Conservation (phyloP, 2,329 filamentous ascomycete species). For the Clarireedia monteithiana region DNA sequence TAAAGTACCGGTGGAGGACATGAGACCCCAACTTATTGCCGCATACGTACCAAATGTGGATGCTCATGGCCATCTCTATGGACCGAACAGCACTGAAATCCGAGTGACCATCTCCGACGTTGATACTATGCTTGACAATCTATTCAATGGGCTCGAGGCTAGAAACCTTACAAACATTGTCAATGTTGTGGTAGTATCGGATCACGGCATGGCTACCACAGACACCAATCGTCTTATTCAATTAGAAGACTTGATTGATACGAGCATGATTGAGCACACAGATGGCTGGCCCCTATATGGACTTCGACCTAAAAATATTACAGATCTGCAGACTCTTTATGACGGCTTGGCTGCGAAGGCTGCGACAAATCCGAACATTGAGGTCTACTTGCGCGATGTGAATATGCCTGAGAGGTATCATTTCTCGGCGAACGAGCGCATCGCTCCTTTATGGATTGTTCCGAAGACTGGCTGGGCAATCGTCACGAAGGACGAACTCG, state of each 20-base stretch:
- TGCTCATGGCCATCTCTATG: conserved; percentile 75
- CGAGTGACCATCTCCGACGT: conserved; percentile 67
- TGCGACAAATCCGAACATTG: conserved; percentile 59
- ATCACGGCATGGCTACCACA: conserved; percentile 97
- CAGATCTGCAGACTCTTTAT: conserved; percentile 62
- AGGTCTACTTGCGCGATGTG: conserved; percentile 78
- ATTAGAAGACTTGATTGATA: conserved; percentile 80
- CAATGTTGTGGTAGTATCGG: conserved; percentile 92
- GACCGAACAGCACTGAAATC: conserved; percentile 93
- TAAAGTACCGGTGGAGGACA: conserved; percentile 39
- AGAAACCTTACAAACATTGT: conserved; percentile 85
- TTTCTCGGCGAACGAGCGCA: conserved; percentile 79
- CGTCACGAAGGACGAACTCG: conserved; percentile 70
- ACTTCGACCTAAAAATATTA: conserved; percentile 66
- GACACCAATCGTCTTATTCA: conserved; percentile 74
- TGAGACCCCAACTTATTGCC: conserved; percentile 82
- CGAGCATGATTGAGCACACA: conserved; percentile 67
- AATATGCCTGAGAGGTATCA: conserved; percentile 93
- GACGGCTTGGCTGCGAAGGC: conserved; percentile 49
- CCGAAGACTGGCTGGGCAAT: conserved; percentile 92
- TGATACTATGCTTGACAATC: conserved; percentile 70
- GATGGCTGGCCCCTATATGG: conserved; percentile 95
- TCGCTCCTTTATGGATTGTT: conserved; percentile 90
- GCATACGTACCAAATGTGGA: conserved; percentile 95
- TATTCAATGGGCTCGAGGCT: conserved; percentile 68